Evolutionary conservation across 176 grass and related monocot species (phyloP).

Genomic region (Triticum monococcum): DNA sequence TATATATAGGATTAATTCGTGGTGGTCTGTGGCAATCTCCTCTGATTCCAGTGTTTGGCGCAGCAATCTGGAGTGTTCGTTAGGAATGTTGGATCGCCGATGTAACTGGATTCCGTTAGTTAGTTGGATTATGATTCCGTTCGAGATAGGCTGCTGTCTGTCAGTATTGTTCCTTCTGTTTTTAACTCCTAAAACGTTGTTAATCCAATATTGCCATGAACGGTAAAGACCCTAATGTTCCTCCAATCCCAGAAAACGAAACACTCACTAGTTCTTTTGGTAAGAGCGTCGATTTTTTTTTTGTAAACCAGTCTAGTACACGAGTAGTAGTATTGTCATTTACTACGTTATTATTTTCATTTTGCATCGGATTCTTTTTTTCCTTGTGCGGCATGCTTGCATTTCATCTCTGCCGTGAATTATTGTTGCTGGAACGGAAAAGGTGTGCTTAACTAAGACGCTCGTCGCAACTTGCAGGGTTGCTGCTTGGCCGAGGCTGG

Average conservation of each 20-base stretch:
- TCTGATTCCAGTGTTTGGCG: not conserved
- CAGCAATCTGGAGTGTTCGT: too few species aligned
- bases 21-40: not conserved
- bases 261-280: too few species aligned
- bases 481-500: conserved; percentile 32
- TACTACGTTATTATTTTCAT: not conserved
- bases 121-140: not conserved
- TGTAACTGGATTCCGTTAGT: not conserved
- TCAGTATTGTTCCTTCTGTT: not conserved
- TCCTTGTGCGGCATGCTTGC: not conserved
- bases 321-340: not conserved
- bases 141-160: not conserved
- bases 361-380: not conserved
- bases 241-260: too few species aligned
- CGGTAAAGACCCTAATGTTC: too few species aligned
- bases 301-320: not conserved
- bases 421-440: not conserved
- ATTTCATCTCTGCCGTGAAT: not conserved
- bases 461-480: conserved; percentile 28
- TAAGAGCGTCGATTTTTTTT: not conserved
- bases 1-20: too few species aligned
- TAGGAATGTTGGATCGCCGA: not conserved
- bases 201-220: too few species aligned
- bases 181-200: too few species aligned
- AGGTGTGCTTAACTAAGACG: not conserved